These are phyloP conservation scores for Trametes cingulata DNA, from an alignment of 768 basidiomycete species.

Conservation along the genomic window DNA sequence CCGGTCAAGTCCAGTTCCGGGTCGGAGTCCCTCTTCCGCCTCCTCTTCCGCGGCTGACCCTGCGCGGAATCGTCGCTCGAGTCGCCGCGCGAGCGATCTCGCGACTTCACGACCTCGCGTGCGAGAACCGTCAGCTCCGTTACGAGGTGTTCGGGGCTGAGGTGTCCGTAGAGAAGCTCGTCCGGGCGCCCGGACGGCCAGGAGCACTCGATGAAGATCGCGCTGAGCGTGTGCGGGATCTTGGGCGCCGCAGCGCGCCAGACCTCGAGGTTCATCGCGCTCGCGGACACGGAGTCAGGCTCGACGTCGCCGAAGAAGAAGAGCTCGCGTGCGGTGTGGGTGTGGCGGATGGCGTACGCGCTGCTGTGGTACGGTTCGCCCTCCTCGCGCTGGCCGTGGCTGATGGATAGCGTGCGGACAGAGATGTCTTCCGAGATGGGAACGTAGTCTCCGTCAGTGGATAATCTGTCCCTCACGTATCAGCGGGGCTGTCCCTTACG, in stretches of 20 bases:
- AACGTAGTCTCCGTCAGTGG: conserved; percentile 53
- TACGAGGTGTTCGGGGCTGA: conserved; percentile 77
- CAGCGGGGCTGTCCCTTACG: background rate
- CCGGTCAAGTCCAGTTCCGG: conserved; percentile 47
- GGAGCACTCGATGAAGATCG: conserved; percentile 96
- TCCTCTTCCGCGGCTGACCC: conserved; percentile 37
- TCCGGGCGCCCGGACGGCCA: conserved; percentile 73
- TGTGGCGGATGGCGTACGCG: conserved; percentile 83
- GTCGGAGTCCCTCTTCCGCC: conserved; percentile 35
- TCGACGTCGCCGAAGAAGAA: conserved; percentile 96
- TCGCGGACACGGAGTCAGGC: conserved; percentile 69
- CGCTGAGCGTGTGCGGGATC: conserved; percentile 65
- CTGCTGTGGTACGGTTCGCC: conserved; percentile 61
- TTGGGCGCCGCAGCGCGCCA: conserved; percentile 83
- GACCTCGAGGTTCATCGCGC: conserved; percentile 64
- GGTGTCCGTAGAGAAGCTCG: conserved; percentile 78
- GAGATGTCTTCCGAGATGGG: conserved; percentile 57
- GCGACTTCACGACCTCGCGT: conserved; percentile 57
- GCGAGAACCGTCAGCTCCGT: conserved; percentile 75
- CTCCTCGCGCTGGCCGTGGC: conserved; percentile 60
- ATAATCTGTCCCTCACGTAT: conserved; percentile 40
- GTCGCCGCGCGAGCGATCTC: conserved; percentile 22
- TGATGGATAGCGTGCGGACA: conserved; percentile 65
- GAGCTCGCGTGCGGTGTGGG: conserved; percentile 64
- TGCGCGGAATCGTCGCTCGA: background rate